phyloP scores from a whole-genome alignment of 345 rosid genomes.

The Lepidium didymum region DNA sequence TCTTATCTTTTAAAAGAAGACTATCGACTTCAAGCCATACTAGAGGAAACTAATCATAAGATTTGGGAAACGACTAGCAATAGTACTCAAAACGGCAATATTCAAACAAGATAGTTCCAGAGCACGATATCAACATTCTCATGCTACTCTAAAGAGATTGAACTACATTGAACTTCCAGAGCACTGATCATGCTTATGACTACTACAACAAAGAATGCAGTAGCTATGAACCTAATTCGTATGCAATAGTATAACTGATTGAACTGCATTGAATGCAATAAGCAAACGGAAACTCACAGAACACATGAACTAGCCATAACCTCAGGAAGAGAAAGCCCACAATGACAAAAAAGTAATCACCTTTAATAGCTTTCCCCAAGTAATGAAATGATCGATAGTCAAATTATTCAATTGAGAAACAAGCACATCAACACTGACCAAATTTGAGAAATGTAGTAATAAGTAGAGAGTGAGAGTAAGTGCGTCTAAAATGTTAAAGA shows the following conservation, averaged over 20 bases:
- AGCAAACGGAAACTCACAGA: neutral
- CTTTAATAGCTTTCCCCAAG: neutral
- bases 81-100: neutral
- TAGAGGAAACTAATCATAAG: neutral
- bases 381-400: neutral
- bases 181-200: no score
- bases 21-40: neutral
- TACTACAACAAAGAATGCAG: no score
- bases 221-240: neutral
- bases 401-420: neutral
- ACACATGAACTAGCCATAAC: neutral
- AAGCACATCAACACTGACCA: constrained; percentile 7
- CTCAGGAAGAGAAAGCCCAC: neutral
- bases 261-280: neutral
- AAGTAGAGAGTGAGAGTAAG: neutral
- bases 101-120: neutral
- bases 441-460: neutral
- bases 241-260: neutral
- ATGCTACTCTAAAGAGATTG: neutral
- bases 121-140: neutral
- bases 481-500: constrained; percentile 5
- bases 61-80: neutral
- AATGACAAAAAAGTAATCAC: neutral
- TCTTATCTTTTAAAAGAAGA: neutral
- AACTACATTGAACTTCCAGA: no score